phyloP scores from a whole-genome alignment of 2,329 filamentous ascomycete species.

The Colletotrichum melonis region DNA sequence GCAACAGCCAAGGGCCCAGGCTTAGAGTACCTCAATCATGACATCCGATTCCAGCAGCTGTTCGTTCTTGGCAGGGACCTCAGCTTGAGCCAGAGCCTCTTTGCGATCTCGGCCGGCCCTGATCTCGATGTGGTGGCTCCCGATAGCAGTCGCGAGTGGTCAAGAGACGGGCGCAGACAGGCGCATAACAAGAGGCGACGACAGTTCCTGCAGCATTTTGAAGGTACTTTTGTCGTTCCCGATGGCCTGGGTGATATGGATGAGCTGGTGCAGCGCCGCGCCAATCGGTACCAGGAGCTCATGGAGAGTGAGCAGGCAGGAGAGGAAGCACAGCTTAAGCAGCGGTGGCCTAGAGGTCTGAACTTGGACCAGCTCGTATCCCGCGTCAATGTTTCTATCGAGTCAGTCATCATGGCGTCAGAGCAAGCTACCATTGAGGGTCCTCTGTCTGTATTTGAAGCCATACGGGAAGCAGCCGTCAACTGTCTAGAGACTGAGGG shows the following conservation, averaged over 20 bases:
- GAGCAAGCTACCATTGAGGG: slow-evolving; percentile 11
- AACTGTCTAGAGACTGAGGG: slow-evolving; percentile 27
- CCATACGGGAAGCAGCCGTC: slow-evolving; percentile 18
- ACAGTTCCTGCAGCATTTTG: slow-evolving; percentile 29
- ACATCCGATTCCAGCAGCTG: slow-evolving; percentile 31
- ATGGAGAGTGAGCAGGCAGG: background rate
- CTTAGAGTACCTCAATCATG: background rate
- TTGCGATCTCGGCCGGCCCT: slow-evolving; percentile 16
- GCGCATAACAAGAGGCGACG: slow-evolving; percentile 27
- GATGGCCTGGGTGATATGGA: slow-evolving; percentile 35
- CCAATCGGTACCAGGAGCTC: slow-evolving; percentile 17
- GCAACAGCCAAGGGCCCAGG: slow-evolving; percentile 10
- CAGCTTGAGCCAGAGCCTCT: slow-evolving; percentile 20
- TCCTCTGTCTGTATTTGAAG: slow-evolving; percentile 22
- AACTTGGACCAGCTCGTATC: slow-evolving; percentile 32
- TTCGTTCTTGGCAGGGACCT: slow-evolving; percentile 32
- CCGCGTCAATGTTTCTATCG: slow-evolving; percentile 32
- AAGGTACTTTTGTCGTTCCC: slow-evolving; percentile 34
- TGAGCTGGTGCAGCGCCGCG: slow-evolving; percentile 29
- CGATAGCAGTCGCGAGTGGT: slow-evolving; percentile 25
- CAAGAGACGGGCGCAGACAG: slow-evolving; percentile 1
- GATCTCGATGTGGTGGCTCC: slow-evolving; percentile 22
- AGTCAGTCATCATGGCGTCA: slow-evolving; percentile 32
- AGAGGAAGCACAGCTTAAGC: slow-evolving; percentile 2
- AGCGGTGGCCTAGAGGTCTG: slow-evolving; percentile 30